Evolutionary conservation across 2,329 filamentous ascomycete genomes (phyloP).

Genomic region (Fusarium oxysporum): DNA sequence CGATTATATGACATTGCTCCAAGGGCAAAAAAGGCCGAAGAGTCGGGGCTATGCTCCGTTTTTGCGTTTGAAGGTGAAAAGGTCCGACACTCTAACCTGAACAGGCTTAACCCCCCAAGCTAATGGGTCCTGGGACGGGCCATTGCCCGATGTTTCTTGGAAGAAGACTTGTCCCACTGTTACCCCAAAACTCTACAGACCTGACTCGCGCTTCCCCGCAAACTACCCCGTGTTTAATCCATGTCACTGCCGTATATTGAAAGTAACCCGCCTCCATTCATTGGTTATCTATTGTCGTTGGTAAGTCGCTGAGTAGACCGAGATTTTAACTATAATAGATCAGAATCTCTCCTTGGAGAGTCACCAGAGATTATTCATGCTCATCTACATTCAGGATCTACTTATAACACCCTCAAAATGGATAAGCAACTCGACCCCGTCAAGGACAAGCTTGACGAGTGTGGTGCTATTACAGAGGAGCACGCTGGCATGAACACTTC

Average conservation of each 20-base stretch:
- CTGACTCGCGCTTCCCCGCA: not conserved
- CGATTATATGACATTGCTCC: constrained; percentile 5
- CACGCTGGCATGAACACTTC: constrained; percentile 1
- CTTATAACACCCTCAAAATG: not conserved
- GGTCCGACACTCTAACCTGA: not conserved
- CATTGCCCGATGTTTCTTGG: not conserved
- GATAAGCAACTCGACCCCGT: not conserved
- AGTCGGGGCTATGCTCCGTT: not conserved
- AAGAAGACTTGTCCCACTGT: not conserved
- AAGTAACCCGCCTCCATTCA: not conserved
- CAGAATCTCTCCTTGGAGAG: not conserved
- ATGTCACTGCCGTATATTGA: not conserved
- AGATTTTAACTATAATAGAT: constrained; percentile 2
- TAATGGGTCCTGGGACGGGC: not conserved
- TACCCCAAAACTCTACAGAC: not conserved
- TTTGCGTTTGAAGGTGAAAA: not conserved
- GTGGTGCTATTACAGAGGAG: not conserved
- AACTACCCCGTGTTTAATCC: constrained; percentile 7
- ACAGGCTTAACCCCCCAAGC: accelerated
- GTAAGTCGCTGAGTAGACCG: not conserved
- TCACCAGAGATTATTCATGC: too few relatives aligned
- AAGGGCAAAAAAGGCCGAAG: not conserved
- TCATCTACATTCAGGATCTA: not conserved
- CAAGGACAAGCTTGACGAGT: constrained; percentile 13
- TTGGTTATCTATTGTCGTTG: not conserved